A percentile compares a stretch with the other conserved stretches of the same genome.
Evolutionary conservation across 192 early-diverging fungal species (phyloP).

Genomic region (Ambispora gerdemannii): DNA sequence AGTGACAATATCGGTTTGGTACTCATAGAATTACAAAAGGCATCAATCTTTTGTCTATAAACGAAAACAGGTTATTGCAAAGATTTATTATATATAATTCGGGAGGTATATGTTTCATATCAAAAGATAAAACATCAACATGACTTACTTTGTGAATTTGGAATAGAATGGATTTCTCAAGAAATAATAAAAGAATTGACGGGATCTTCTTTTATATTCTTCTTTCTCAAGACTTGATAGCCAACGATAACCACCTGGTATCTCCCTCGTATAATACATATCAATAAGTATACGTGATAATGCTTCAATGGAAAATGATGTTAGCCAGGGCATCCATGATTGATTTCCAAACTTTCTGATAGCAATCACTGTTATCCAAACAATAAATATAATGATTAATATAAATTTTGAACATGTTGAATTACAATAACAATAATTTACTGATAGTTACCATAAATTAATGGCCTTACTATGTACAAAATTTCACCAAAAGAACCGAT

Average conservation of each 20-base stretch:
- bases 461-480: constrained; percentile 78
- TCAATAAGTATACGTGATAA: constrained; percentile 47
- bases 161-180: constrained; percentile 84
- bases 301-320: constrained; percentile 76
- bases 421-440: neutral
- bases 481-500: constrained; percentile 66
- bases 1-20: constrained; percentile 77
- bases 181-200: constrained; percentile 76
- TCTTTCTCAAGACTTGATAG: constrained; percentile 66
- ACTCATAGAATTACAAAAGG: constrained; percentile 60
- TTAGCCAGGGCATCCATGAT: constrained; percentile 81
- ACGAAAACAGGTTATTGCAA: neutral
- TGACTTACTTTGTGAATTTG: constrained; percentile 65
- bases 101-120: neutral
- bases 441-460: constrained; percentile 68
- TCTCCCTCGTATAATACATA: constrained; percentile 29
- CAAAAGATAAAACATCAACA: no score
- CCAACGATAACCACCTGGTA: constrained; percentile 24
- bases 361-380: constrained; percentile 75
- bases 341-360: constrained; percentile 67
- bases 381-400: constrained; percentile 5
- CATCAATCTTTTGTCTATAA: constrained; percentile 56
- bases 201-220: constrained; percentile 70
- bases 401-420: neutral
- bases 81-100: neutral